phyloP scores from a whole-genome alignment of 2,329 filamentous ascomycete genomes.

The Aspergillus sp. region DNA sequence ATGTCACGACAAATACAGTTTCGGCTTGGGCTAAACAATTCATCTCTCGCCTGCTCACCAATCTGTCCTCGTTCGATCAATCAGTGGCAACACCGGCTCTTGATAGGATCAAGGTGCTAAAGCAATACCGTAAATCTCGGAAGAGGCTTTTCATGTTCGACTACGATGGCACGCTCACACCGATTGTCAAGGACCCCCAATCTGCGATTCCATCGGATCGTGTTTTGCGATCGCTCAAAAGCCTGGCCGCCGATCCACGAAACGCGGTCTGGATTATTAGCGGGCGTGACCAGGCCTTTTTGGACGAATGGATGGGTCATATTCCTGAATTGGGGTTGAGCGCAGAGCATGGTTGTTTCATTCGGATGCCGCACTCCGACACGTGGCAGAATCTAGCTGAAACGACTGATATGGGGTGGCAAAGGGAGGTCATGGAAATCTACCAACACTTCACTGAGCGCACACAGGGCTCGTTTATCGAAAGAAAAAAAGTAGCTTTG shows the following conservation, averaged over 20 bases:
- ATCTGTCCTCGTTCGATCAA: conserved; percentile 76
- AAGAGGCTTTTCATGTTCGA: conserved; percentile 97
- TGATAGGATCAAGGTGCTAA: conserved; percentile 72
- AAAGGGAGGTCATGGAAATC: conserved; percentile 77
- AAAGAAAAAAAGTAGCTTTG: conserved; percentile 89
- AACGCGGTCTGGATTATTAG: conserved; percentile 99
- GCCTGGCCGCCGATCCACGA: conserved; percentile 74
- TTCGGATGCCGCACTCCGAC: conserved; percentile 75
- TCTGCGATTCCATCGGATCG: conserved; percentile 85
- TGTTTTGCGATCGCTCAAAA: conserved; percentile 77
- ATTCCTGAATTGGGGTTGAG: conserved; percentile 89
- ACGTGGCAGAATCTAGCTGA: conserved; percentile 91
- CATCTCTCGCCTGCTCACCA: conserved; percentile 76
- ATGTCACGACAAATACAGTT: conserved; percentile 84
- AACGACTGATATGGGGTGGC: conserved; percentile 89
- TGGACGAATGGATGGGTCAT: conserved; percentile 90
- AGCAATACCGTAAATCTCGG: conserved; percentile 73
- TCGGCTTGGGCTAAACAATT: conserved; percentile 84
- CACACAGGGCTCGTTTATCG: conserved; percentile 88
- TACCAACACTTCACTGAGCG: conserved; percentile 89
- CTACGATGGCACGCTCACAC: conserved; percentile 95
- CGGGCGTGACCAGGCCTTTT: conserved; percentile 88
- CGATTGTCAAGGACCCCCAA: conserved; percentile 89
- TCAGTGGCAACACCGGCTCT: conserved; percentile 79
- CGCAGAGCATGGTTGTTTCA: conserved; percentile 95